A percentile compares a stretch with the other conserved stretches of the same genome.
These are phyloP conservation scores for Peribolospora baueri DNA, from an alignment of 768 basidiomycete genomes.

Conservation along the genomic window DNA sequence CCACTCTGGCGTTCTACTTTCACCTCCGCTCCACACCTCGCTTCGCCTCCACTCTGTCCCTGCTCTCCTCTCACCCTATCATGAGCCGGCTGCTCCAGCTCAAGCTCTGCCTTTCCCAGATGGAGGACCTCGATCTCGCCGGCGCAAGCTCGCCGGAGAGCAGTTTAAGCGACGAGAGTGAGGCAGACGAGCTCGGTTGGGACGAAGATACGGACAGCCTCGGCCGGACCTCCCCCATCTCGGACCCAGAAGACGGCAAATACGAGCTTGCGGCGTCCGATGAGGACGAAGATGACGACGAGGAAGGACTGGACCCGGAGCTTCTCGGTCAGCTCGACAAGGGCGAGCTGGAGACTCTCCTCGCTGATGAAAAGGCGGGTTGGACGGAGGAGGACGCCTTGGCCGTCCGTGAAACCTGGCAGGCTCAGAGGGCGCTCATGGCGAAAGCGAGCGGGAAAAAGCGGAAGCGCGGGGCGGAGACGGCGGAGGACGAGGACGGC, in stretches of 20 bases:
- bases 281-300: slow-evolving; percentile 25
- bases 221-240: background rate
- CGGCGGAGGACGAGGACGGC: slow-evolving; percentile 27
- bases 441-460: slow-evolving; percentile 10
- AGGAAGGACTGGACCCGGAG: slow-evolving; percentile 20
- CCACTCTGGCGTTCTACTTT: slow-evolving; percentile 75
- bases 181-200: slow-evolving; percentile 26
- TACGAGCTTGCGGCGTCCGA: slow-evolving; percentile 18
- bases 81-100: slow-evolving; percentile 51
- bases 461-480: slow-evolving; percentile 10
- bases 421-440: slow-evolving; percentile 9
- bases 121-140: slow-evolving; percentile 63
- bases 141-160: slow-evolving; percentile 25
- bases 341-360: slow-evolving; percentile 33
- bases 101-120: slow-evolving; percentile 51
- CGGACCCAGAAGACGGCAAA: background rate
- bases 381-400: slow-evolving; percentile 9
- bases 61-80: slow-evolving; percentile 44
- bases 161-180: slow-evolving; percentile 19
- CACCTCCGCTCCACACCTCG: slow-evolving; percentile 51
- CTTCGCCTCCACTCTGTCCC: slow-evolving; percentile 33
- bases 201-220: slow-evolving; percentile 8
- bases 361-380: slow-evolving; percentile 28
- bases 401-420: slow-evolving; percentile 1
- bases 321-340: slow-evolving; percentile 19